Evolutionary conservation across 768 basidiomycete genomes (phyloP).

Genomic region (Leccinum subgranulosum): DNA sequence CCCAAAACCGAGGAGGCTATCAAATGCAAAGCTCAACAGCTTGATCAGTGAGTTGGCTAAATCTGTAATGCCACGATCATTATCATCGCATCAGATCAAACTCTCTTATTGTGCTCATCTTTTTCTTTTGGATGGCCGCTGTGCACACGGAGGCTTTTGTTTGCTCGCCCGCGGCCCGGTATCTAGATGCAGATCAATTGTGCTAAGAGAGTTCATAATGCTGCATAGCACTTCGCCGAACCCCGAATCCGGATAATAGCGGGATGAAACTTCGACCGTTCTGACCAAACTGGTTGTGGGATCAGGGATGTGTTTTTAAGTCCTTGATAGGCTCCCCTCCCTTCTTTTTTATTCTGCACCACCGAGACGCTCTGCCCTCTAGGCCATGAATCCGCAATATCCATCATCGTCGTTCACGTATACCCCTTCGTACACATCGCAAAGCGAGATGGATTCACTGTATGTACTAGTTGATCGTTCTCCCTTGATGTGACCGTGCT

Average conservation of each 20-base stretch:
- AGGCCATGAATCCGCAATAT: neutral
- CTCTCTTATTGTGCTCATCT: neutral
- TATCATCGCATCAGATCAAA: neutral
- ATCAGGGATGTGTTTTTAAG: constrained; percentile 6
- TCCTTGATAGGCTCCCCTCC: neutral
- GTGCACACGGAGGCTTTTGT: neutral
- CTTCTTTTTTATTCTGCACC: neutral
- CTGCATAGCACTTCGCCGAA: constrained; percentile 6
- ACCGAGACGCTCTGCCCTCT: neutral
- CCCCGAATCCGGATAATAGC: neutral
- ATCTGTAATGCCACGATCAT: neutral
- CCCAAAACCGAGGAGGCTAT: neutral
- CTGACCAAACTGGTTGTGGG: neutral
- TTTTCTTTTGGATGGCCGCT: neutral
- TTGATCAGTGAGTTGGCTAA: neutral
- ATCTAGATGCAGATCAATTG: neutral
- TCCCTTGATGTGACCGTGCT: neutral
- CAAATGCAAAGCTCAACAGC: neutral
- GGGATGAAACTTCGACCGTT: neutral
- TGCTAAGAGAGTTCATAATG: neutral
- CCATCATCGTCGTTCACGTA: neutral
- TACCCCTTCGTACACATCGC: neutral
- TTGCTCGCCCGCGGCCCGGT: neutral
- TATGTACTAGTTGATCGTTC: constrained; percentile 1
- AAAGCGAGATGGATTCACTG: constrained; percentile 7